A percentile compares a stretch with the other conserved stretches of the same genome.
Conservation (phyloP, 1,284 basidiomycete genomes). For the Trametes polyzona region DNA sequence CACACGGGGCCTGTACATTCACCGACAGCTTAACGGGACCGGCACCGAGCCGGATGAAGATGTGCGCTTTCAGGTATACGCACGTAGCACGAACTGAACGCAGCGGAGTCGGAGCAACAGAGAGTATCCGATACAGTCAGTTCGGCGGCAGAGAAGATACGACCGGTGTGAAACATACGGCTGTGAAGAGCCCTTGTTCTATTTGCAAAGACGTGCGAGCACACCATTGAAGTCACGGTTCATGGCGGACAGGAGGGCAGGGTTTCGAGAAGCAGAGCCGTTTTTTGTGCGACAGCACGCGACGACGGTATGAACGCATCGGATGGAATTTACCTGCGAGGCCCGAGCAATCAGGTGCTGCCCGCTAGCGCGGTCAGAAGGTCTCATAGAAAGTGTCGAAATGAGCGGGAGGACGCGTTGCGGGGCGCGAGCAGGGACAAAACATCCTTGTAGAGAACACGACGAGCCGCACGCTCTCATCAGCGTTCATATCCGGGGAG, state of each 20-base stretch:
- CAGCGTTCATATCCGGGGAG: constrained; percentile 15
- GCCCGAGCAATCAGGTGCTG: constrained; percentile 12
- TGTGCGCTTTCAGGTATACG: constrained; percentile 13
- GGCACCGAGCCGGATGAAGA: constrained; percentile 5
- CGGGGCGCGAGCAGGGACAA: constrained; percentile 8
- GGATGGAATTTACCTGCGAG: constrained; percentile 11
- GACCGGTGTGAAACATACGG: constrained; percentile 8
- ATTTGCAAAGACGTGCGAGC: constrained; percentile 12
- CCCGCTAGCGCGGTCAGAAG: constrained; percentile 19
- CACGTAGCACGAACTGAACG: constrained; percentile 4
- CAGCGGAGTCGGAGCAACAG: neutral
- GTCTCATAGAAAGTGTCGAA: constrained; percentile 10
- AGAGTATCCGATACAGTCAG: no score
- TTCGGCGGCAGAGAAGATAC: constrained; percentile 15
- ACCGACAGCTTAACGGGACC: constrained; percentile 1
- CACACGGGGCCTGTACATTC: constrained; percentile 9
- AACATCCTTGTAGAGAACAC: constrained; percentile 12
- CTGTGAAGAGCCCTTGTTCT: constrained; percentile 8
- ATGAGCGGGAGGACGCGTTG: constrained; percentile 1
- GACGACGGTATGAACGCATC: constrained; percentile 12
- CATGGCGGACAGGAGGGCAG: constrained; percentile 4
- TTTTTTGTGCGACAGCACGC: constrained; percentile 9
- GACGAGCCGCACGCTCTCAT: constrained; percentile 14
- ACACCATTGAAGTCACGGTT: constrained; percentile 6
- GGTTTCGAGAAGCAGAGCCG: constrained; percentile 9